Evolutionary conservation across 345 rosid species (phyloP).

Genomic region (Corymbia maculata): DNA sequence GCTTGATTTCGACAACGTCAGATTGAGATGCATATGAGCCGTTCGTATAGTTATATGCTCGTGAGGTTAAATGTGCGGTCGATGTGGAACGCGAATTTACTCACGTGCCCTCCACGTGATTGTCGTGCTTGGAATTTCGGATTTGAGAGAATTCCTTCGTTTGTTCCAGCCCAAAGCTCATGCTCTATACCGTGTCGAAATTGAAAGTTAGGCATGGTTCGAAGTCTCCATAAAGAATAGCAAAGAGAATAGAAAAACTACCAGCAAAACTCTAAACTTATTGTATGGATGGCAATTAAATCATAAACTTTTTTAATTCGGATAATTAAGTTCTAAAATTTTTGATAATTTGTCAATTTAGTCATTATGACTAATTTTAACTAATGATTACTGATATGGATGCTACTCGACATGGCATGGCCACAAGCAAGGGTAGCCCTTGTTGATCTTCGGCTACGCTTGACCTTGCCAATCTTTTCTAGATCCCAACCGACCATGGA

Average conservation of each 20-base stretch:
- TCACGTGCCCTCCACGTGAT: background rate
- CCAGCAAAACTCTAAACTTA: background rate
- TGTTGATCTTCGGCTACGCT: rapidly evolving
- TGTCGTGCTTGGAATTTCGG: background rate
- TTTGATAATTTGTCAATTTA: rapidly evolving
- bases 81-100: background rate
- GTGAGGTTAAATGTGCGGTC: background rate
- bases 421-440: rapidly evolving
- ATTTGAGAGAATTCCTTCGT: background rate
- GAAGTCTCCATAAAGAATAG: background rate
- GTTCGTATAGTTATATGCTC: background rate
- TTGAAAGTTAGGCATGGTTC: background rate
- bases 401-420: rapidly evolving
- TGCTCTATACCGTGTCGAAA: background rate
- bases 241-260: background rate
- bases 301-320: rapidly evolving
- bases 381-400: rapidly evolving
- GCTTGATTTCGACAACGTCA: background rate
- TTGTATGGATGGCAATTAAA: rapidly evolving
- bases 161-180: background rate
- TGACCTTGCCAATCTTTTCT: rapidly evolving
- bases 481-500: rapidly evolving
- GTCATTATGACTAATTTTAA: background rate
- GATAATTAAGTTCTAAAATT: rapidly evolving
- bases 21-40: background rate